Evolutionary conservation across 2,329 filamentous ascomycete species (phyloP), one percentile per base, ranked within the genome.

Genomic region (Pseudonectria buxi): DNA sequence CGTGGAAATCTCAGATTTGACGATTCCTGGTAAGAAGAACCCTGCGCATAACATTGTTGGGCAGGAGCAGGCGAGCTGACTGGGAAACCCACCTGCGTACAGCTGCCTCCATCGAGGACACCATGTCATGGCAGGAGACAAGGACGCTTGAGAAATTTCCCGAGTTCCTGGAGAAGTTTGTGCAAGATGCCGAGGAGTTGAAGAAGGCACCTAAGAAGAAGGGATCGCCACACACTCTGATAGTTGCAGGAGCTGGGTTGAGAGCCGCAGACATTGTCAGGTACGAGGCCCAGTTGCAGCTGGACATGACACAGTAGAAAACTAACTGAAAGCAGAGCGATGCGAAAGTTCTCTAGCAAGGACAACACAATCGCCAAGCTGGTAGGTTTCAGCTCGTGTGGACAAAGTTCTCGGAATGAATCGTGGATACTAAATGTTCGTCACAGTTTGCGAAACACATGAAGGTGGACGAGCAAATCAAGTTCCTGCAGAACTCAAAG

Each of bases 381-480:
- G 53, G 74, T 76, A 56, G 44, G 64, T 50, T 25, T 14, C 3
- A 3, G 18, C 18, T 22, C 5, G 18, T 22, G 18, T 22, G 18
- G 9, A 6, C 5, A 9, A 22, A 22, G 18, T 22, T 22, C 5
- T 22, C 9, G 18, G 9, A 22, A 22, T 22, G 18, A 18, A 29
- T 15, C 7, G 11, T 27, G 26, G 44, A 48, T 13, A 52, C 39
- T 24, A 22, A 22, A 22, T 4, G 18, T 22, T 22, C 9, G 18
- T 9, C 24, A 4, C 35, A 77, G 56, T 98, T 98, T 61, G 90
- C 92, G 24, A 98, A 98, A 62, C 92, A 98, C 60, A 94, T 98
- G 68, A 98, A 98, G 64, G 64, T 98, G 10, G 77, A 86, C 35
- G 90, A 96, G 51, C 85, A 89, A 24, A 78, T 89, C 34, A 72